Conservation (phyloP, 1,284 basidiomycete species). For the Melampsora allii-populina region DNA sequence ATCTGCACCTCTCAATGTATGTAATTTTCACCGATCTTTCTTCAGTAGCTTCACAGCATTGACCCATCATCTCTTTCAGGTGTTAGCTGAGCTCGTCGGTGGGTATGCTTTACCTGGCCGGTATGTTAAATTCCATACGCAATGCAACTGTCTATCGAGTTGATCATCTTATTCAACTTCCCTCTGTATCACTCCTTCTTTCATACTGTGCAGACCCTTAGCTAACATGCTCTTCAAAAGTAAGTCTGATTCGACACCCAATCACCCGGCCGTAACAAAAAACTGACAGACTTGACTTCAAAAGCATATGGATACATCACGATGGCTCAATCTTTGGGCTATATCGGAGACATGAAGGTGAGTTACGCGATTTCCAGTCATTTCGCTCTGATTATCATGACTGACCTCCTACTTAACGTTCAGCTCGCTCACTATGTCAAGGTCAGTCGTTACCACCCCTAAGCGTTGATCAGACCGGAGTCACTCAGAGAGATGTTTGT, state of each 20-base stretch:
- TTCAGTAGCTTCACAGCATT: background rate
- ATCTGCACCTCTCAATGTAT: constrained; percentile 26
- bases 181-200: background rate
- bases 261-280: background rate
- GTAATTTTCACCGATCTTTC: background rate
- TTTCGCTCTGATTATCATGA: background rate
- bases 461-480: too few relatives aligned
- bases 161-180: background rate
- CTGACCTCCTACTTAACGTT: background rate
- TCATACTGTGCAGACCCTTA: constrained; percentile 12
- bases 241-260: background rate
- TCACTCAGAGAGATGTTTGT: too few relatives aligned
- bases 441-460: constrained; percentile 6
- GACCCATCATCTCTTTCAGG: background rate
- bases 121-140: background rate
- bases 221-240: constrained; percentile 43
- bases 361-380: background rate
- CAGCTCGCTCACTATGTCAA: constrained; percentile 43
- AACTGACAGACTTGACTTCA: background rate
- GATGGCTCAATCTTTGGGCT: constrained; percentile 28
- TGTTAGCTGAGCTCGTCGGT: constrained; percentile 37
- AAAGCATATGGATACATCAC: constrained; percentile 43
- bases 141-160: background rate
- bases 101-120: constrained; percentile 25
- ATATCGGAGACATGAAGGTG: constrained; percentile 37